Base-by-base conservation (phyloP, 176 grass and related monocot species). In the Zoysia pacifica region DNA sequence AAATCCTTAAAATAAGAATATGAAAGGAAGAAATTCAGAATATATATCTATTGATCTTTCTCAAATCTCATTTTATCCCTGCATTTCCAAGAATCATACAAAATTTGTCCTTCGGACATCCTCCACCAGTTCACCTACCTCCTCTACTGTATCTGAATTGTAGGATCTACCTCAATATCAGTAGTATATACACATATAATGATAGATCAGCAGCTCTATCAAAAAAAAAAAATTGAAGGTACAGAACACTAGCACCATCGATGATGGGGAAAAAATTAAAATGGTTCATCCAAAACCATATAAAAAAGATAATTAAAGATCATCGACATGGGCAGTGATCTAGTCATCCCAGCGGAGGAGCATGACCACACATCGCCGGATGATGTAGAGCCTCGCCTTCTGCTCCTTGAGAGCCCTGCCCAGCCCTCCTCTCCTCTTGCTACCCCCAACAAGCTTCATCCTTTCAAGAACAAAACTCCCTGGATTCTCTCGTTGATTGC, bases 381-480 rank as follows among this genome's bases (percentile, higher is more conserved):
- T 69, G 65, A 80, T 79, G n/a, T 80, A 59, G 78, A 80, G 65
- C 51, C 51, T 80, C 7, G 51, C 78, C 65, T 69, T 80, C 39
- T 80, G 78, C 49, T 80, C 78, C 78, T 59, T 80, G 65, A 80
- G 65, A 10, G 52, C 65, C 78, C 20, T 80, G 78, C 52, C 19
- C n/a, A 80, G 1, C 51, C 78, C 77, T 72, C 72, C 72, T 61
- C 20, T 69, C 65, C 77, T 70, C 16, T 80, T 36, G 66, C 52
- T 70, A 67, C 67, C 61, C 11, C 53, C 67, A 48, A 61, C 9
- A 55, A 55, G 70, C 42, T 81, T 81, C 78, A 81, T 81, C 43
- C 52, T 80, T 44, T 11, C 5, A 47, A 28, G 40, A 74, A 59
- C 50, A 44, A 16, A 48, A 28, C 28, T 28, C 28, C 28, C 65